Percentiles rank a stretch among this genome's conserved stretches.
Conservation (phyloP, 2,329 filamentous ascomycete genomes). For the Trichoderma sp. region DNA sequence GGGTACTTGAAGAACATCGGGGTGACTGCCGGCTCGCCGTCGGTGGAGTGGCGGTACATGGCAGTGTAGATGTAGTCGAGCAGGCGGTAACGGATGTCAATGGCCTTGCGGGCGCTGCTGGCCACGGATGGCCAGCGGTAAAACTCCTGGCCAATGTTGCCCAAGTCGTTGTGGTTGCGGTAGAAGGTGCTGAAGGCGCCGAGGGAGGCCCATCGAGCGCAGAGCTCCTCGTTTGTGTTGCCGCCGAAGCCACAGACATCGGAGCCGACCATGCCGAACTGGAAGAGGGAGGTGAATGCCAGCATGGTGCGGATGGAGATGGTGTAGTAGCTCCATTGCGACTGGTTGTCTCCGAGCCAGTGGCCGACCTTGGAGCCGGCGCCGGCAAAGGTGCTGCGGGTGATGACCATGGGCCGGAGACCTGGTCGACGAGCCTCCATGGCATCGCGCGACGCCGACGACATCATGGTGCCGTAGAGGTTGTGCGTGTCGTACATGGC, state of each 20-base stretch:
- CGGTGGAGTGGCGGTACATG: conserved; percentile 61
- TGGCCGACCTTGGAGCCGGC: conserved; percentile 77
- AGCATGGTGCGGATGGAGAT: conserved; percentile 79
- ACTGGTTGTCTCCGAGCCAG: conserved; percentile 79
- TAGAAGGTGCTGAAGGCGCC: conserved; percentile 75
- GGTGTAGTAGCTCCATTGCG: conserved; percentile 73
- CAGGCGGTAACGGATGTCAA: conserved; percentile 74
- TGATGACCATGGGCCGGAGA: conserved; percentile 83
- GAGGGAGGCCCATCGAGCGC: conserved; percentile 69
- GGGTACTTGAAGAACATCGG: conserved; percentile 76
- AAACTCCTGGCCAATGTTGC: conserved; percentile 61
- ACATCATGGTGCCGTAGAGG: conserved; percentile 73
- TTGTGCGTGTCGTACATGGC: conserved; percentile 85
- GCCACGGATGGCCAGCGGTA: conserved; percentile 70
- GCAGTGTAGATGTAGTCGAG: conserved; percentile 83
- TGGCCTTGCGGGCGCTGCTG: conserved; percentile 67
- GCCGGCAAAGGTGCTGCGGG: conserved; percentile 78
- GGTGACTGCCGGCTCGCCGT: conserved; percentile 67
- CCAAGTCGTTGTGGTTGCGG: conserved; percentile 66
- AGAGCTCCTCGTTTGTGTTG: conserved; percentile 65
- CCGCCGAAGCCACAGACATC: conserved; percentile 78
- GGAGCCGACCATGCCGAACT: conserved; percentile 69
- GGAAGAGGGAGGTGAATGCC: conserved; percentile 69
- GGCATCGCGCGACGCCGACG: conserved; percentile 76
- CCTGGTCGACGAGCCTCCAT: conserved; percentile 65